Conservation (phyloP, 371 early-diverging fungal species). For the Rhizopus microsporus region DNA sequence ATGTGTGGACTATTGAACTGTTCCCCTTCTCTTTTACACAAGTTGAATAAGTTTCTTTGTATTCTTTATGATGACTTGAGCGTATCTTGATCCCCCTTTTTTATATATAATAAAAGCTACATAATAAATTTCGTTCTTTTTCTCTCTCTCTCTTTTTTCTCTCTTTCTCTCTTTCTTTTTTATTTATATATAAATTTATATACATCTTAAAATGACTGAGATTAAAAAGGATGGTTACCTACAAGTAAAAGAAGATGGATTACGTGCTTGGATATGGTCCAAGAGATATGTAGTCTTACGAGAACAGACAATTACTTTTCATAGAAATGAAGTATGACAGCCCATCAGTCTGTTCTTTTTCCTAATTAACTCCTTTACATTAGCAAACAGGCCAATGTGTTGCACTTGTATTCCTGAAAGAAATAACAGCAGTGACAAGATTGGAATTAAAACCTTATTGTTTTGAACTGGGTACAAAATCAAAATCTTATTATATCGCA, state of each 20-base stretch:
- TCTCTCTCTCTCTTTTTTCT: neutral
- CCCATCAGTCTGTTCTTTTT: conserved; percentile 33
- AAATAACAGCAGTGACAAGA: conserved; percentile 70
- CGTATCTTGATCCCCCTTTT: neutral
- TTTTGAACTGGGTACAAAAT: conserved; percentile 75
- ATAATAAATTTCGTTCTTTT: neutral
- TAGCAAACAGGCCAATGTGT: conserved; percentile 48
- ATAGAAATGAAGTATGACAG: conserved; percentile 74
- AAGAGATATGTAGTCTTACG: conserved; percentile 86
- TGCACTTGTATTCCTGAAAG: conserved; percentile 74
- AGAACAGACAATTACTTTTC: conserved; percentile 80
- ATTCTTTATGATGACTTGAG: neutral
- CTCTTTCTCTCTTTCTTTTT: neutral
- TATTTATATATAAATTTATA: neutral
- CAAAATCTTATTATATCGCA: conserved; percentile 71
- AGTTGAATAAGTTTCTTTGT: neutral
- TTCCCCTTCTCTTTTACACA: neutral
- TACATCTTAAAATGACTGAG: conserved; percentile 29
- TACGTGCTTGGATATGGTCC: conserved; percentile 81
- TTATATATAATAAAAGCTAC: neutral
- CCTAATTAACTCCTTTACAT: conserved; percentile 22
- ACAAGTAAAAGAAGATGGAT: conserved; percentile 75
- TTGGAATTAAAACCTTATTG: conserved; percentile 75
- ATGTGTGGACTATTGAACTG: too few species aligned
- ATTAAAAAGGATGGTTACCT: conserved; percentile 68